Evolutionary conservation across 345 rosid genomes (phyloP).

Genomic region (Bruguiera sexangula): DNA sequence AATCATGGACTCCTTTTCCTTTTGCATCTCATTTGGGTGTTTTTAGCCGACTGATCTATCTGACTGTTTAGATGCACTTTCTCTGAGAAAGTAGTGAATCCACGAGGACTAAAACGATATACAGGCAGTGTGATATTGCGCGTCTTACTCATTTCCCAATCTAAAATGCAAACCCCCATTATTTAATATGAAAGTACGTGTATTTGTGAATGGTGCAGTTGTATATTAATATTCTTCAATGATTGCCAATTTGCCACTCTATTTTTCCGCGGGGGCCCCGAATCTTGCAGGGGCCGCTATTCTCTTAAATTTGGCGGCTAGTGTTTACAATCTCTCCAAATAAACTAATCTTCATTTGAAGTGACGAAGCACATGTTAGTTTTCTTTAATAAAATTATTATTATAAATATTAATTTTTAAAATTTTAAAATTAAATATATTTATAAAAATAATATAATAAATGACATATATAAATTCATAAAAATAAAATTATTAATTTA

Average conservation of each 20-base stretch:
- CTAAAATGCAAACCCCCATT: not conserved
- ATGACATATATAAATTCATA: too few species aligned
- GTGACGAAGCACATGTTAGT: slow-evolving; percentile 10
- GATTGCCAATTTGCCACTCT: not conserved
- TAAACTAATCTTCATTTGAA: not conserved
- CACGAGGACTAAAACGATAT: not conserved
- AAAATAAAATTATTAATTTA: too few species aligned
- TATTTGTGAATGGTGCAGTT: not conserved
- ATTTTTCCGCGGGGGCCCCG: not conserved
- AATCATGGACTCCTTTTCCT: not conserved
- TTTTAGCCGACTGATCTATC: not conserved
- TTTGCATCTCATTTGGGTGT: not conserved
- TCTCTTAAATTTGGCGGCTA: not conserved
- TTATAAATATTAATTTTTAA: too few species aligned
- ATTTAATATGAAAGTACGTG: not conserved
- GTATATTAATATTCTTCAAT: not conserved
- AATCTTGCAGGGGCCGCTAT: not conserved
- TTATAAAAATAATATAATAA: too few species aligned
- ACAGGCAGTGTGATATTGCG: not conserved
- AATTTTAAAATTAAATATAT: too few species aligned
- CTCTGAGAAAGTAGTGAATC: too few species aligned
- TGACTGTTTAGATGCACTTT: not conserved
- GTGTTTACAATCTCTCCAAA: not conserved
- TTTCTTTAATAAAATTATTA: too few species aligned
- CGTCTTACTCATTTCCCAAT: not conserved